Conservation (phyloP, 768 basidiomycete genomes). For the Lanmaoa pseudosensibilis region DNA sequence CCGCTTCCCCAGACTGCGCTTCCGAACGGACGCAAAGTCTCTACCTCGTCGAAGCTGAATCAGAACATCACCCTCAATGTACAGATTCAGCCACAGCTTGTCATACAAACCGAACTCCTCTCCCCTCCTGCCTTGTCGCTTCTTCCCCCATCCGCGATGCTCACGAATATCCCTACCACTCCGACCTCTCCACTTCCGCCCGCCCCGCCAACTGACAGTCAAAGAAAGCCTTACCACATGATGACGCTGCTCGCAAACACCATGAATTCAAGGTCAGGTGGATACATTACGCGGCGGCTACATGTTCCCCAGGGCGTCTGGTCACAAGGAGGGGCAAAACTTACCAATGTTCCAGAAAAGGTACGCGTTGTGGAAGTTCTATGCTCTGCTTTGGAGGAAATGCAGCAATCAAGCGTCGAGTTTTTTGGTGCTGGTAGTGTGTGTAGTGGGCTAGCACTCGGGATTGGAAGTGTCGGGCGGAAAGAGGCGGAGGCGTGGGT, state of each 20-base stretch:
- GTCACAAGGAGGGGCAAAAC: slow-evolving; percentile 87
- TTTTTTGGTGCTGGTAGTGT: slow-evolving; percentile 79
- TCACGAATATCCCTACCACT: slow-evolving; percentile 63
- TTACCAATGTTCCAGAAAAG: slow-evolving; percentile 80
- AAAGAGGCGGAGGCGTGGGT: slow-evolving; percentile 82
- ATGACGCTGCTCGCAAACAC: slow-evolving; percentile 79
- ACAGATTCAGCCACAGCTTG: slow-evolving; percentile 49
- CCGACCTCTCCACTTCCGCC: slow-evolving; percentile 80
- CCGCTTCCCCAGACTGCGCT: slow-evolving; percentile 48
- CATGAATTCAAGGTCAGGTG: slow-evolving; percentile 79
- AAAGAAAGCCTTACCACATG: slow-evolving; percentile 87
- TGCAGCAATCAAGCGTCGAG: slow-evolving; percentile 69
- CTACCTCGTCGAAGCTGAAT: slow-evolving; percentile 60
- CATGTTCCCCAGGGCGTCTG: slow-evolving; percentile 90
- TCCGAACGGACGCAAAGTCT: slow-evolving; percentile 55
- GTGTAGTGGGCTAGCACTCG: slow-evolving; percentile 68
- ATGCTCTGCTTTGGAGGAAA: slow-evolving; percentile 74
- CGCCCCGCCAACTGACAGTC: slow-evolving; percentile 64
- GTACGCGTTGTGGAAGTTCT: slow-evolving; percentile 81
- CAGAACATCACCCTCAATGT: slow-evolving; percentile 43
- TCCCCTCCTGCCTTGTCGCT: slow-evolving; percentile 41
- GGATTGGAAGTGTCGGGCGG: slow-evolving; percentile 72
- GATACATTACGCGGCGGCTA: slow-evolving; percentile 80
- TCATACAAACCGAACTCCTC: slow-evolving; percentile 52
- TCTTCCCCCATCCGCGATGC: slow-evolving; percentile 46